Evolutionary conservation across 257 asterid species (phyloP), one percentile per base, ranked within the genome.

Genomic region (Coffea canephora): DNA sequence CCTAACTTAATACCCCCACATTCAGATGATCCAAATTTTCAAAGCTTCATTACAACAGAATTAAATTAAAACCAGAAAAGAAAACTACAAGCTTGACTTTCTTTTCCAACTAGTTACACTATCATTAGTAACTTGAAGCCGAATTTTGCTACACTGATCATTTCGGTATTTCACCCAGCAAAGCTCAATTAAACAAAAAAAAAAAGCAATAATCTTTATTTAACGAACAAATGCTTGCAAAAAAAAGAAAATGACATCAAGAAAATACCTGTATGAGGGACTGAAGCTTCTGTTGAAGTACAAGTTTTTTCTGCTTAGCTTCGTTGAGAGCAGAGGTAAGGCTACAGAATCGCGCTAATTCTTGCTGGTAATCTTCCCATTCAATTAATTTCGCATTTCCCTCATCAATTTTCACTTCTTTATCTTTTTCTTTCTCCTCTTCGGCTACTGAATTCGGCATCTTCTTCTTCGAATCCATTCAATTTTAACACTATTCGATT

Each of bases 341-440:
- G 65, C 98, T 94, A 82, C 97, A 94, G 36, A 90, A 78, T 80
- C 97, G 93, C 50, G 84, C 97, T 77, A 94, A 81, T 84, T 92
- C 98, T 50, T 91, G 97, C 73, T 94, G 96, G 82, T 90, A 92
- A 88, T 94, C 97, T 88, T 93, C 97, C 97, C 97, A 94, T 79
- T 92, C 91, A 74, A 94, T 73, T 12, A 87, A 81, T 87, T 88
- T 90, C 71, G 78, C 86, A 25, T 76, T 79, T 62, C 86, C 89
- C 75, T 85, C 84, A 75, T 81, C 84, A 34, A 18, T 65, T 46
- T 57, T 76, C 27, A 54, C 64, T 27, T 31, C 72, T 75, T 39
- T 69, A 21, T n/a, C 80, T 43, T 67, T 80, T 31, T 25, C 49
- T 50, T 41, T 69, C 16, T 62, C 66, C 69, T 75, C 80, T 54